Evolutionary conservation across 768 basidiomycete genomes (phyloP).

Genomic region (Tremella mesenterica): DNA sequence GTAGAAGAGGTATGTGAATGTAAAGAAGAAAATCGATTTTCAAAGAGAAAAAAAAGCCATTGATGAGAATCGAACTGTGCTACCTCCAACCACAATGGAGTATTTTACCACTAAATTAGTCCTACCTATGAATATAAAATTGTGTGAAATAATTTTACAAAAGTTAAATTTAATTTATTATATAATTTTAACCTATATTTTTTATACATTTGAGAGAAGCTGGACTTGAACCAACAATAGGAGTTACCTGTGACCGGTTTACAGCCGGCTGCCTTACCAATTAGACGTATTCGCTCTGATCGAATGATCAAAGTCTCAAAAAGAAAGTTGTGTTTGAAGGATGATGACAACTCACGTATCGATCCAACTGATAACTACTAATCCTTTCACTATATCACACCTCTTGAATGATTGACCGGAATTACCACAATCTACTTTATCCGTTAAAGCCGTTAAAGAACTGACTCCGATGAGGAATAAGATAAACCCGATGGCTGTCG

Average conservation of each 20-base stretch:
- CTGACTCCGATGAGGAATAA: slow-evolving; percentile 43
- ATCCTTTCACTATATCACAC: slow-evolving; percentile 43
- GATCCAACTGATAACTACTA: slow-evolving; percentile 43
- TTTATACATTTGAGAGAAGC: not conserved
- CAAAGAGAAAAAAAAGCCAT: no score
- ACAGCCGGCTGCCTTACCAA: no score
- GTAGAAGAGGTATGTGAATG: no score
- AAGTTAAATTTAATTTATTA: not conserved
- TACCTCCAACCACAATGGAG: no score
- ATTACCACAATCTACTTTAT: slow-evolving; percentile 36
- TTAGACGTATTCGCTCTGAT: no score
- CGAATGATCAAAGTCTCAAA: not conserved
- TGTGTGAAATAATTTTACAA: no score
- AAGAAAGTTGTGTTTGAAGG: not conserved
- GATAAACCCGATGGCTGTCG: slow-evolving; percentile 43
- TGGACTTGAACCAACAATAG: not conserved
- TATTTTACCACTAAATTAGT: no score
- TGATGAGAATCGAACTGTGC: no score
- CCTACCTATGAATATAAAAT: no score
- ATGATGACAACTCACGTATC: slow-evolving; percentile 31
- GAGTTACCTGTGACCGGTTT: no score
- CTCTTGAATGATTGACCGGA: slow-evolving; percentile 24
- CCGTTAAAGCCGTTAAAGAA: slow-evolving; percentile 40
- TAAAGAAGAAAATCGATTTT: no score
- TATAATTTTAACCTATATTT: not conserved